Percentiles rank a stretch among this genome's conserved stretches.
These are phyloP conservation scores for Pythium pyrilobum DNA, from an alignment of 352 stramenopile genomes.

Conservation along the genomic window DNA sequence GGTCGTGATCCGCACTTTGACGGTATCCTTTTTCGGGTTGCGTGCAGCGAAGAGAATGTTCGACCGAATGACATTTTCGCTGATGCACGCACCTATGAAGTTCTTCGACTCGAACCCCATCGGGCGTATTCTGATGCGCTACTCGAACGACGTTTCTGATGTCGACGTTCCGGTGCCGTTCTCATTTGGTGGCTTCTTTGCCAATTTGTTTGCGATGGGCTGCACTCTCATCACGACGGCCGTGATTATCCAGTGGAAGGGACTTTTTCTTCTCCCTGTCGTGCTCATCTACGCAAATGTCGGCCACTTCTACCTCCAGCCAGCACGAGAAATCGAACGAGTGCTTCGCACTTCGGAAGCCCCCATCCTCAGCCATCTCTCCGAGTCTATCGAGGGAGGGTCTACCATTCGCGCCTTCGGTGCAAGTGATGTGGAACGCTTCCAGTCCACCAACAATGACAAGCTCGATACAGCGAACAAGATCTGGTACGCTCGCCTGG, in stretches of 20 bases:
- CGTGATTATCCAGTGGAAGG: constrained; percentile 57
- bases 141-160: constrained; percentile 77
- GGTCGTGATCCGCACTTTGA: constrained; percentile 8
- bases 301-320: constrained; percentile 35
- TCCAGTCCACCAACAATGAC: constrained; percentile 29
- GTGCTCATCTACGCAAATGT: constrained; percentile 72
- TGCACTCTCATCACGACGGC: constrained; percentile 59
- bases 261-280: constrained; percentile 61
- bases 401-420: constrained; percentile 48
- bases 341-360: constrained; percentile 37
- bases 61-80: constrained; percentile 68
- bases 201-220: constrained; percentile 50
- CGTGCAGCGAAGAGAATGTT: constrained; percentile 46
- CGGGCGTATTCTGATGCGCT: constrained; percentile 84
- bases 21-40: constrained; percentile 1
- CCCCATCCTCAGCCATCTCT: constrained; percentile 46
- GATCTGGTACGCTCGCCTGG: constrained; percentile 26
- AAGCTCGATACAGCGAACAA: constrained; percentile 15
- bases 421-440: constrained; percentile 25
- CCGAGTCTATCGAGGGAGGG: constrained; percentile 42
- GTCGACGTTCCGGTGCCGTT: constrained; percentile 58
- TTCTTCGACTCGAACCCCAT: constrained; percentile 91
- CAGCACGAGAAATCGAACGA: constrained; percentile 49
- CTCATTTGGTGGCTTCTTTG: constrained; percentile 29
- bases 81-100: constrained; percentile 77